A percentile compares a stretch with the other conserved stretches of the same genome.
phyloP scores from a whole-genome alignment of 441 rosid species.

The Brassica balearica region DNA sequence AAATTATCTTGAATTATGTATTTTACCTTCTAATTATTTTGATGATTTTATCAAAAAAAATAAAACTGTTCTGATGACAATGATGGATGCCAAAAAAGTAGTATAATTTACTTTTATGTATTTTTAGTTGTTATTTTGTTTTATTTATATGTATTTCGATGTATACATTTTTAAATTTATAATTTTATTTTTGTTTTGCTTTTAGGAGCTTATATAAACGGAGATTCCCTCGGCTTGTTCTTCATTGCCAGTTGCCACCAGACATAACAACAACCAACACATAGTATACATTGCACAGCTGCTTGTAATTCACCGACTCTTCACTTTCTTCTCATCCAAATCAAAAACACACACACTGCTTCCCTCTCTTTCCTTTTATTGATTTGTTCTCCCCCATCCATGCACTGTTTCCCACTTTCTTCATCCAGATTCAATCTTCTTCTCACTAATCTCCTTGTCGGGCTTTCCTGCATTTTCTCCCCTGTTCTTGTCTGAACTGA shows the following conservation, averaged over 20 bases:
- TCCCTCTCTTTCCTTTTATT: not conserved
- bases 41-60: too few species aligned
- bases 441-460: slow-evolving; percentile 1
- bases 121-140: too few species aligned
- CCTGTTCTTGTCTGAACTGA: slow-evolving; percentile 21
- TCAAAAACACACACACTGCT: not conserved
- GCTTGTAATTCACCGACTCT: slow-evolving; percentile 32
- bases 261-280: slow-evolving; percentile 23
- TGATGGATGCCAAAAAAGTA: too few species aligned
- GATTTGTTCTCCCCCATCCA: slow-evolving; percentile 9
- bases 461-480: slow-evolving; percentile 34
- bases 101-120: too few species aligned
- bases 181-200: too few species aligned
- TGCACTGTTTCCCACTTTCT: slow-evolving; percentile 19
- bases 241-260: slow-evolving; percentile 43
- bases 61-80: too few species aligned
- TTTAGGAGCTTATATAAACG: too few species aligned
- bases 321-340: slow-evolving; percentile 18
- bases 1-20: too few species aligned
- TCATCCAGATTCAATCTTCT: slow-evolving; percentile 25
- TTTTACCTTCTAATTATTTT: too few species aligned
- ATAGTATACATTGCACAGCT: slow-evolving; percentile 22
- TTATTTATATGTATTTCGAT: too few species aligned
- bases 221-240: slow-evolving; percentile 15
- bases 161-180: too few species aligned